These are phyloP conservation scores for Prunus persica DNA, from an alignment of 306 rosid species.

Conservation along the genomic window DNA sequence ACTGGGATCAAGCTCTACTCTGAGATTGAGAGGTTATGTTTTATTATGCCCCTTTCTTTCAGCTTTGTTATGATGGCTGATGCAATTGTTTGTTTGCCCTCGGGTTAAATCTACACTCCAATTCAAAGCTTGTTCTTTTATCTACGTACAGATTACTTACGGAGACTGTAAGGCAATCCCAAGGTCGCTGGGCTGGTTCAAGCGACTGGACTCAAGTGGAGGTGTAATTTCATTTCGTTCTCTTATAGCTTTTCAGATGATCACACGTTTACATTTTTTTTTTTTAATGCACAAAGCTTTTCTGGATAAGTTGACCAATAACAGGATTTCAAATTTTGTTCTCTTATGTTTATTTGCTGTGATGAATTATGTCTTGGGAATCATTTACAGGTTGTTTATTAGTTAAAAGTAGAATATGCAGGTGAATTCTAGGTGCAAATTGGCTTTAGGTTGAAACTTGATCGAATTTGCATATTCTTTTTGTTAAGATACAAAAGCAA, in stretches of 20 bases:
- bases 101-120: not conserved
- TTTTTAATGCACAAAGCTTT: constrained; percentile 9
- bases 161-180: constrained; percentile 77
- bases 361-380: not conserved
- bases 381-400: not conserved
- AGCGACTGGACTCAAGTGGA: constrained; percentile 84
- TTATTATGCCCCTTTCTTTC: not conserved
- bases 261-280: constrained; percentile 5
- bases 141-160: constrained; percentile 58
- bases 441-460: not conserved
- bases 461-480: not conserved
- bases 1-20: constrained; percentile 71
- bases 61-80: not conserved
- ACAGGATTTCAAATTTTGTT: not conserved
- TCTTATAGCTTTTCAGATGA: not conserved
- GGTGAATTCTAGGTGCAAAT: not conserved
- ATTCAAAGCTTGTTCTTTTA: not conserved
- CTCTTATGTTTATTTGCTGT: not conserved
- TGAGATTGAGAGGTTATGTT: constrained; percentile 69
- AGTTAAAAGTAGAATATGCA: not conserved
- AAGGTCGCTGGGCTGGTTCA: constrained; percentile 64
- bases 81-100: not conserved
- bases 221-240: constrained; percentile 34
- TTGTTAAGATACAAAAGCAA: not conserved
- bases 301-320: not conserved